These are phyloP conservation scores for Paecilomyces sp. DNA, from an alignment of 2,329 filamentous ascomycete genomes.

Conservation along the genomic window DNA sequence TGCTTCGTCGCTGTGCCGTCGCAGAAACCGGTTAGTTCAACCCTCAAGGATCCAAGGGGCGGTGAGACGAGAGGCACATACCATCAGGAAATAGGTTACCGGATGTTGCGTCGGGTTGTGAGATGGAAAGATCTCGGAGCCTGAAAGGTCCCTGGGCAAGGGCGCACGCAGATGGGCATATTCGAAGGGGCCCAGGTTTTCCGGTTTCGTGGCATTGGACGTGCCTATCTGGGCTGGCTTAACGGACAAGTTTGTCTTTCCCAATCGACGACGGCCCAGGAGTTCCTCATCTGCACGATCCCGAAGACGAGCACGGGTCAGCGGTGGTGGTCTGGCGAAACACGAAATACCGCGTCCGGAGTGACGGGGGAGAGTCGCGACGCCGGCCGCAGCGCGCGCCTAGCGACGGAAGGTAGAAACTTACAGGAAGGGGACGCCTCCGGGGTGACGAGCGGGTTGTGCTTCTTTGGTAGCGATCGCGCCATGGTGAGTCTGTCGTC, in stretches of 20 bases:
- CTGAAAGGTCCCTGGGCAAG: constrained; percentile 77
- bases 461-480: constrained; percentile 39
- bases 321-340: neutral
- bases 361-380: neutral
- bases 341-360: neutral
- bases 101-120: constrained; percentile 56
- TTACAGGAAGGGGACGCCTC: constrained; percentile 40
- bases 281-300: constrained; percentile 59
- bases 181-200: constrained; percentile 78
- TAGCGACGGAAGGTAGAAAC: constrained; percentile 16
- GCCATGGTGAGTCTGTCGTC: constrained; percentile 21
- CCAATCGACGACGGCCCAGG: constrained; percentile 76
- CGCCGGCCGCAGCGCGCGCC: neutral
- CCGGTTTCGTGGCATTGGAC: constrained; percentile 63
- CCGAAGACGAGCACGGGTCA: constrained; percentile 7
- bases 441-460: constrained; percentile 39
- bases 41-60: neutral
- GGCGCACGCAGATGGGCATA: constrained; percentile 94
- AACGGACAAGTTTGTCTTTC: constrained; percentile 82
- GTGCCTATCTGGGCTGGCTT: constrained; percentile 69
- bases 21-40: constrained; percentile 1
- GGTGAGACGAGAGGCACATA: constrained; percentile 29
- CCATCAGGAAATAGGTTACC: constrained; percentile 93
- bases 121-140: constrained; percentile 85
- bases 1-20: constrained; percentile 51